Evolutionary conservation across 2,329 filamentous ascomycete genomes (phyloP).

Genomic region (Penicillium glabrum): DNA sequence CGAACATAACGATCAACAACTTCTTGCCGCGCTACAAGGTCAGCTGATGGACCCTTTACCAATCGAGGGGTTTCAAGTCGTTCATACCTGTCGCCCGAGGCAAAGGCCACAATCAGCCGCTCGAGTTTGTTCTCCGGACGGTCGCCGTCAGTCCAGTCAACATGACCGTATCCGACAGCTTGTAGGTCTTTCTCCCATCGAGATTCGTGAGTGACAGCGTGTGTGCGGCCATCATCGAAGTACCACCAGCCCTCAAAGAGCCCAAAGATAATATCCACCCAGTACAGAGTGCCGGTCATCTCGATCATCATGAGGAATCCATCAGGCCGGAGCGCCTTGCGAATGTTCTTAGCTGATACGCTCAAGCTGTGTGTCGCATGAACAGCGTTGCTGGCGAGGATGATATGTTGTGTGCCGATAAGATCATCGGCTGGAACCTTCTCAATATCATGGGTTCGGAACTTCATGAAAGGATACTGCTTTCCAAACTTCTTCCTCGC

Average conservation of each 20-base stretch:
- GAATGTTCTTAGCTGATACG: conserved; percentile 26
- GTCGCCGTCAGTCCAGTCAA: conserved; percentile 35
- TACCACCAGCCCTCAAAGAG: conserved; percentile 42
- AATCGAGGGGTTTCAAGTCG: background rate
- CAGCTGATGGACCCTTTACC: background rate
- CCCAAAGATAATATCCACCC: conserved; percentile 36
- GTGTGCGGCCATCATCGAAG: conserved; percentile 38
- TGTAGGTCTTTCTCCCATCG: conserved; percentile 30
- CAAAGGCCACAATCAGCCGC: conserved; percentile 25
- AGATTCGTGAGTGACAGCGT: conserved; percentile 25
- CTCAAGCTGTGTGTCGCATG: conserved; percentile 36
- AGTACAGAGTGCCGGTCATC: conserved; percentile 29
- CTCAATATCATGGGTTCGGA: conserved; percentile 33
- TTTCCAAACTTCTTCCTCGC: conserved; percentile 27
- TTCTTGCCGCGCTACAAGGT: background rate
- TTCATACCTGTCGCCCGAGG: background rate
- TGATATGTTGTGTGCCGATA: conserved; percentile 26
- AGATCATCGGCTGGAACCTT: conserved; percentile 22
- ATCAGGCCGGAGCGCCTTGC: conserved; percentile 26
- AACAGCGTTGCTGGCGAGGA: conserved; percentile 37
- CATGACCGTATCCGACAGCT: conserved; percentile 31
- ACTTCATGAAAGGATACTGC: conserved; percentile 31
- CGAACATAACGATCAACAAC: background rate
- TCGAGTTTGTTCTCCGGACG: conserved; percentile 24
- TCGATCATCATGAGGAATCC: conserved; percentile 35